Evolutionary conservation across 352 stramenopile genomes (phyloP).

Genomic region (Phytophthora macrochlamydospora): DNA sequence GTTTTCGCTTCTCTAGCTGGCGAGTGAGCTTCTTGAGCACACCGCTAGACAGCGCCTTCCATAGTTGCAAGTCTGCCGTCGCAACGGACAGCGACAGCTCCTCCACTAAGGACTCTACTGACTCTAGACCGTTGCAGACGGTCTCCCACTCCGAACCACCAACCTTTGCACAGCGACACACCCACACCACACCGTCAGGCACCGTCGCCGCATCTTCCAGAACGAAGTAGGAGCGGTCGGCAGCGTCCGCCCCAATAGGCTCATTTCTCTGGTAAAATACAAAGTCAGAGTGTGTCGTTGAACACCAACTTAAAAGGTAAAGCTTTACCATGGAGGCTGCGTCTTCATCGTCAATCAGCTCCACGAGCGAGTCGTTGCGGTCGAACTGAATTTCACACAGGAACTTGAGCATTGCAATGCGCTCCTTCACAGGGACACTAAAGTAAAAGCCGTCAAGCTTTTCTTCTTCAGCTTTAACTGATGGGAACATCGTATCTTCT

Average conservation of each 20-base stretch:
- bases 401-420: conserved; percentile 59
- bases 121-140: conserved; percentile 57
- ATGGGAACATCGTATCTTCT: conserved; percentile 14
- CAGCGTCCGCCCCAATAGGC: conserved; percentile 46
- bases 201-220: conserved; percentile 67
- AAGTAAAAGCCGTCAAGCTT: conserved; percentile 52
- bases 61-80: conserved; percentile 59
- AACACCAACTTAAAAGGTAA: conserved; percentile 4
- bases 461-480: conserved; percentile 20
- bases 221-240: conserved; percentile 57
- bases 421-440: conserved; percentile 41
- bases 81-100: conserved; percentile 57
- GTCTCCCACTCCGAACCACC: conserved; percentile 63
- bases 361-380: conserved; percentile 58
- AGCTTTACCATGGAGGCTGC: conserved; percentile 46
- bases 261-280: conserved; percentile 46
- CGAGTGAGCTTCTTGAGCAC: conserved; percentile 57
- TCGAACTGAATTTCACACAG: conserved; percentile 74
- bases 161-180: conserved; percentile 55
- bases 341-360: conserved; percentile 62
- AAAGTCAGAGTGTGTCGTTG: not conserved
- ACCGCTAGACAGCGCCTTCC: conserved; percentile 44
- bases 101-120: conserved; percentile 50
- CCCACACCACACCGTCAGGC: conserved; percentile 54
- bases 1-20: conserved; percentile 51